Conservation (phyloP, 805 yeast genomes). For the Nematodospora valgi region DNA sequence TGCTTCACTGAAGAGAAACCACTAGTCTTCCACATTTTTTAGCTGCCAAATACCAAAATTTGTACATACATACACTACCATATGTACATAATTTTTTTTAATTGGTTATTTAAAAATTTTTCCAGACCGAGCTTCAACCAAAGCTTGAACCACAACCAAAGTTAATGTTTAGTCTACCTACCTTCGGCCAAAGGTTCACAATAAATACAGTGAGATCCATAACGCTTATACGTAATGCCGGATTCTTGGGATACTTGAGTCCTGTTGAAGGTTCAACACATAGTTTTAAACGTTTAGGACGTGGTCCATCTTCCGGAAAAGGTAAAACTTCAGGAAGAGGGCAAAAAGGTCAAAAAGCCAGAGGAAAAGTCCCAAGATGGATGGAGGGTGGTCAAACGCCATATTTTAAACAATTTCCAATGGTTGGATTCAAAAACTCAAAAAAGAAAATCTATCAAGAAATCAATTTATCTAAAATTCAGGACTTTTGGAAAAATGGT, state of each 20-base stretch:
- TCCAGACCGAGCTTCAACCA: too few relatives aligned
- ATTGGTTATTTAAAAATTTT: too few relatives aligned
- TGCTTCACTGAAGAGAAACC: too few relatives aligned
- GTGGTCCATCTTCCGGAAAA: slow-evolving; percentile 90
- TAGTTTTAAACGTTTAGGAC: slow-evolving; percentile 73
- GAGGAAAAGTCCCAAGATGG: slow-evolving; percentile 87
- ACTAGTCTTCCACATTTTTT: too few relatives aligned
- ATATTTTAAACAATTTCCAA: slow-evolving; percentile 76
- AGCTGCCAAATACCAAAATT: too few relatives aligned
- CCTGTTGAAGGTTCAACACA: slow-evolving; percentile 64
- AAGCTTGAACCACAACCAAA: too few relatives aligned
- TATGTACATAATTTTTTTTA: too few relatives aligned
- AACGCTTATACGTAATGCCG: slow-evolving; percentile 28
- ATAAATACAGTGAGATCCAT: not conserved
- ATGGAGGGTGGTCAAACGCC: slow-evolving; percentile 99
- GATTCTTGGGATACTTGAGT: slow-evolving; percentile 50
- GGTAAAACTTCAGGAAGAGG: slow-evolving; percentile 98
- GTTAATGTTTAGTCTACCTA: slow-evolving; percentile 7
- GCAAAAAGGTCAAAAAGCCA: slow-evolving; percentile 97
- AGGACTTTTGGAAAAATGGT: slow-evolving; percentile 65
- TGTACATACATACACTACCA: too few relatives aligned
- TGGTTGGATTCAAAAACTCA: slow-evolving; percentile 77
- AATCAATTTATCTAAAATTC: slow-evolving; percentile 67
- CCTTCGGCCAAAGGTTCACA: not conserved
- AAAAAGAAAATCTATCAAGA: slow-evolving; percentile 51